Percentiles rank a stretch among this genome's conserved stretches.
Evolutionary conservation across 176 grass and related monocot species (phyloP).

Genomic region (Dendrocalamus sinicus): DNA sequence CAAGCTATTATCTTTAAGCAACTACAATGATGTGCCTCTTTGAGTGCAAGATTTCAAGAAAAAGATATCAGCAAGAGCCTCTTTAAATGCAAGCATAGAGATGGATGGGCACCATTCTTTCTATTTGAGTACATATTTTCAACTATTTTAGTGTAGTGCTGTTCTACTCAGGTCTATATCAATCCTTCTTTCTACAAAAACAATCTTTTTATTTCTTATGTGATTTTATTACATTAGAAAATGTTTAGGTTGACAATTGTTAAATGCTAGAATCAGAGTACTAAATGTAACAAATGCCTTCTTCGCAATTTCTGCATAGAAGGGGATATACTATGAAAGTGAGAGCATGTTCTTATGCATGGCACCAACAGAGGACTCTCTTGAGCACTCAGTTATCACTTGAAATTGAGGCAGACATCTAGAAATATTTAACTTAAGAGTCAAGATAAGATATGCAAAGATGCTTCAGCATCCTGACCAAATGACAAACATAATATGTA

Average conservation of each 20-base stretch:
- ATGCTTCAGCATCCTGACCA: neutral
- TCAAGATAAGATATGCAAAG: neutral
- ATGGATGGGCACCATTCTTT: neutral
- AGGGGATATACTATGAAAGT: neutral
- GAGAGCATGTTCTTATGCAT: neutral
- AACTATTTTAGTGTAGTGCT: neutral
- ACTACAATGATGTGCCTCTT: neutral
- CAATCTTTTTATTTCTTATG: neutral
- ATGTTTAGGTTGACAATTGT: neutral
- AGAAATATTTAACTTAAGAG: neutral
- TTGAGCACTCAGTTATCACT: conserved; percentile 12
- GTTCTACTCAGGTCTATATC: neutral
- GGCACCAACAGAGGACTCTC: neutral
- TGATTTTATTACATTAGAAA: neutral
- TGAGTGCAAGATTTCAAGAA: neutral
- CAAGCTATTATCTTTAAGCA: conserved; percentile 14
- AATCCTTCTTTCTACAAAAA: neutral
- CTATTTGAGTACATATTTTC: neutral
- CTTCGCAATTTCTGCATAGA: neutral
- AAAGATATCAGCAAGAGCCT: neutral
- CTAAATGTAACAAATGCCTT: neutral
- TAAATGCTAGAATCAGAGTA: neutral
- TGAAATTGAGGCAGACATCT: conserved; percentile 18
- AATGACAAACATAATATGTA: neutral
- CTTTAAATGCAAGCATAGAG: conserved; percentile 11